These are phyloP conservation scores for Phlyctochytrium planicorne DNA, from an alignment of 192 early-diverging fungal species.

Conservation along the genomic window DNA sequence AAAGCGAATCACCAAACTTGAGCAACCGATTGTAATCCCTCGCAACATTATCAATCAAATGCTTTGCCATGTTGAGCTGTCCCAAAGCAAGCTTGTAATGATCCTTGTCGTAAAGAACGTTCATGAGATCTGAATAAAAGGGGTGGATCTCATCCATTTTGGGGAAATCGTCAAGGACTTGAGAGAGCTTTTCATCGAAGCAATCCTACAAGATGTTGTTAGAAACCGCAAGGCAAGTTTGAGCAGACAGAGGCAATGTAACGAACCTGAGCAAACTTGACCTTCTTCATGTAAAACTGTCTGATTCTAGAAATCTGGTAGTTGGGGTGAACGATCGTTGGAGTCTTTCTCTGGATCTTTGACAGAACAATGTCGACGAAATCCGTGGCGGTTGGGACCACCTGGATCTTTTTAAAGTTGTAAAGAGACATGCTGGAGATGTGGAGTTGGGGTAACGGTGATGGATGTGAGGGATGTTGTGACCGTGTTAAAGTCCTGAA, in stretches of 20 bases:
- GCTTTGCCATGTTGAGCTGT: slow-evolving; percentile 97
- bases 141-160: slow-evolving; percentile 99
- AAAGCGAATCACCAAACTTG: slow-evolving; percentile 99
- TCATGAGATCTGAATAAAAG: slow-evolving; percentile 99
- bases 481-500: too few relatives aligned
- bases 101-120: slow-evolving; percentile 99
- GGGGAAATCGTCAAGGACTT: slow-evolving; percentile 94
- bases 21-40: slow-evolving; percentile 97
- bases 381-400: slow-evolving; percentile 85
- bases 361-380: slow-evolving; percentile 98
- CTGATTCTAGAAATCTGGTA: slow-evolving; percentile 97
- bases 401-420: slow-evolving; percentile 98
- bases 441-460: too few relatives aligned
- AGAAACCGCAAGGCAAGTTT: slow-evolving; percentile 5
- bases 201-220: slow-evolving; percentile 38
- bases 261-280: slow-evolving; percentile 99
- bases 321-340: slow-evolving; percentile 92
- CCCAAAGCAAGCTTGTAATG: slow-evolving; percentile 99
- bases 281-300: slow-evolving; percentile 99
- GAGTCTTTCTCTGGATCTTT: slow-evolving; percentile 98
- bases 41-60: slow-evolving; percentile 94
- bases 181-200: slow-evolving; percentile 95
- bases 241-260: slow-evolving; percentile 9
- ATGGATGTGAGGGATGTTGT: too few relatives aligned
- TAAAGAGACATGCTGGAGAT: too few relatives aligned